Conservation (phyloP, 805 yeast species). For the Candida vartiovaarae region DNA sequence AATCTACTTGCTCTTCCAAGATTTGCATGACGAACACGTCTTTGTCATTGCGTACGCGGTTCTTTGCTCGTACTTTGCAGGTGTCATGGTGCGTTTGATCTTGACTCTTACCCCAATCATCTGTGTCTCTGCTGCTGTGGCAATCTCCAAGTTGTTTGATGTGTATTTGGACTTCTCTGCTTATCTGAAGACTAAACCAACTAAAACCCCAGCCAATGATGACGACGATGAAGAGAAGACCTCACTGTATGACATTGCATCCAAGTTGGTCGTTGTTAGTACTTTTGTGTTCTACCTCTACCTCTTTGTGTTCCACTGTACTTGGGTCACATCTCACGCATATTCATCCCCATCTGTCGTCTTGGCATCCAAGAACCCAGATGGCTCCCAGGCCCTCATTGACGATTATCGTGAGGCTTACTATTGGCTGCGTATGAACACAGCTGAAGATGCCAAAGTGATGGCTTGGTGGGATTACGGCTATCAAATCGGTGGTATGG, state of each 20-base stretch:
- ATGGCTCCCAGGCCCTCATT: slow-evolving; percentile 77
- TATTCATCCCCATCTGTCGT: slow-evolving; percentile 98
- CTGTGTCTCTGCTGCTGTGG: slow-evolving; percentile 88
- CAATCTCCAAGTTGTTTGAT: slow-evolving; percentile 78
- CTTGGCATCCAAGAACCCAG: slow-evolving; percentile 72
- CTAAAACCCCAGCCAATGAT: slow-evolving; percentile 1
- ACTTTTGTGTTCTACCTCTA: slow-evolving; percentile 69
- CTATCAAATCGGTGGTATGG: slow-evolving; percentile 99
- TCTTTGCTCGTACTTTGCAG: slow-evolving; percentile 95
- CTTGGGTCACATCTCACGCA: slow-evolving; percentile 94
- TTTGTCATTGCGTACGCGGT: slow-evolving; percentile 89
- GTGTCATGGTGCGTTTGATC: slow-evolving; percentile 98
- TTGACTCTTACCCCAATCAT: slow-evolving; percentile 93
- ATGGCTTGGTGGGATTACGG: slow-evolving; percentile 99
- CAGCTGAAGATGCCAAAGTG: slow-evolving; percentile 90
- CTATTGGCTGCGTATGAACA: slow-evolving; percentile 98
- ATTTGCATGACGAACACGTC: slow-evolving; percentile 84
- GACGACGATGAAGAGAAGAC: slow-evolving; percentile 5
- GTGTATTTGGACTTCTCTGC: slow-evolving; percentile 63
- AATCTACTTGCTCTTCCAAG: slow-evolving; percentile 83
- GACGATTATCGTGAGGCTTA: slow-evolving; percentile 99
- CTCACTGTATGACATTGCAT: slow-evolving; percentile 26
- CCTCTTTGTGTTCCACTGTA: slow-evolving; percentile 87
- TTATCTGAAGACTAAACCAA: slow-evolving; percentile 9
- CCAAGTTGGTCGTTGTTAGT: slow-evolving; percentile 56